Percentiles rank a stretch among this genome's conserved stretches.
Evolutionary conservation across 2,329 filamentous ascomycete genomes (phyloP).

Genomic region (Clathrospora elynae): DNA sequence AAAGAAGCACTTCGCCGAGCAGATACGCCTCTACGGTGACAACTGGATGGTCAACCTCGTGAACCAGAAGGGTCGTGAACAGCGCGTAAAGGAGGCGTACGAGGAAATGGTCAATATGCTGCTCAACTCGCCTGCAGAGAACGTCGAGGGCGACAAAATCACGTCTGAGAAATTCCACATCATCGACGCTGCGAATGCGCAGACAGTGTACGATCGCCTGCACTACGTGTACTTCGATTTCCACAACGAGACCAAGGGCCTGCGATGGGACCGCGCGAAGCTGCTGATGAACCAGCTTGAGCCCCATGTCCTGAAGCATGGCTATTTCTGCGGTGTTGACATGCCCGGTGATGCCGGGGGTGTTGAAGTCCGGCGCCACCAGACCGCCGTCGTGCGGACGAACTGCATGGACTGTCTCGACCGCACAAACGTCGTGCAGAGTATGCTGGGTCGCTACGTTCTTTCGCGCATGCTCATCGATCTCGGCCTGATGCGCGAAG

Average conservation of each 20-base stretch:
- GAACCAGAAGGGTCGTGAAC: slow-evolving; percentile 92
- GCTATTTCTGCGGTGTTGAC: slow-evolving; percentile 92
- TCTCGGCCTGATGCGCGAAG: slow-evolving; percentile 74
- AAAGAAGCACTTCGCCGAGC: slow-evolving; percentile 87
- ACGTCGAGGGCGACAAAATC: slow-evolving; percentile 65
- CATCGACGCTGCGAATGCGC: slow-evolving; percentile 67
- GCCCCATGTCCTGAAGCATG: slow-evolving; percentile 75
- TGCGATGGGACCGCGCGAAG: slow-evolving; percentile 90
- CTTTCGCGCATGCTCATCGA: slow-evolving; percentile 88
- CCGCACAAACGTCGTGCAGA: slow-evolving; percentile 96
- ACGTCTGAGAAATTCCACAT: slow-evolving; percentile 81
- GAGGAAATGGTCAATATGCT: slow-evolving; percentile 84
- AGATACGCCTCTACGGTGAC: slow-evolving; percentile 91
- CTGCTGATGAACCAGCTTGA: slow-evolving; percentile 81
- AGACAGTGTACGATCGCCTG: slow-evolving; percentile 75
- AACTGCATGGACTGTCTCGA: slow-evolving; percentile 99
- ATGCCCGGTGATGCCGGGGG: slow-evolving; percentile 75
- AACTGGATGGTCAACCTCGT: slow-evolving; percentile 98
- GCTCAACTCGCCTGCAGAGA: slow-evolving; percentile 70
- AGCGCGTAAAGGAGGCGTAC: slow-evolving; percentile 88
- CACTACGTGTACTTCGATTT: slow-evolving; percentile 99
- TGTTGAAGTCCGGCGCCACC: slow-evolving; percentile 78
- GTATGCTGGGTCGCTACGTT: slow-evolving; percentile 89
- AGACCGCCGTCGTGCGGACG: slow-evolving; percentile 90
- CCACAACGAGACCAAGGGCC: slow-evolving; percentile 94